These are phyloP conservation scores for Diplogelasinospora grovesii DNA, from an alignment of 495 filamentous ascomycete species.

Conservation along the genomic window DNA sequence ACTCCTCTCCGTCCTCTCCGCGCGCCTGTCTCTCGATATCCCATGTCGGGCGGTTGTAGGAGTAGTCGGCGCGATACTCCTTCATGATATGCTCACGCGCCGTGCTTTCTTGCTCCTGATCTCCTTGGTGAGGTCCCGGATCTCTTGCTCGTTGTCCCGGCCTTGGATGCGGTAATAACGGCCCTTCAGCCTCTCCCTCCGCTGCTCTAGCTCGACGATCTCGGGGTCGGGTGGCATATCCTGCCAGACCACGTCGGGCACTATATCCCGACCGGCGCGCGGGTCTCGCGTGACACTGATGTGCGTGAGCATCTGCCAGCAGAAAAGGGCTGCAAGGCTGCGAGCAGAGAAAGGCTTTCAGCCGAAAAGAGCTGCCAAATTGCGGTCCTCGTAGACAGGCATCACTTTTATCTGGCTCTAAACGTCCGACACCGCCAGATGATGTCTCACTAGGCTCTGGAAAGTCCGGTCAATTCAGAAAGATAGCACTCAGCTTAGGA, in stretches of 20 bases:
- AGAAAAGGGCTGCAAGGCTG: too few species aligned
- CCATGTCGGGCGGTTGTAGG: constrained; percentile 5
- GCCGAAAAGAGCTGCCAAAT: constrained; percentile 12
- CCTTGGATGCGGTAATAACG: constrained; percentile 10
- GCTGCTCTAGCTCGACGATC: constrained; percentile 15
- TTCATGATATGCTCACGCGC: constrained; percentile 3
- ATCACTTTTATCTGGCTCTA: too few species aligned
- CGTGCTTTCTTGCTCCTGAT: constrained; percentile 8
- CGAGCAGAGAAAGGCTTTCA: too few species aligned
- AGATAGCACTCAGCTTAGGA: neutral
- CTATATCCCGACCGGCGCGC: constrained; percentile 12
- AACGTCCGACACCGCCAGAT: too few species aligned
- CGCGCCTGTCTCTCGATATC: constrained; percentile 20
- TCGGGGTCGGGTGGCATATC: constrained; percentile 13
- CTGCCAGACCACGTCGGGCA: constrained; percentile 14
- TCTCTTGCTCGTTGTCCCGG: constrained; percentile 4
- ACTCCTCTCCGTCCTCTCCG: constrained; percentile 2
- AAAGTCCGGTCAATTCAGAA: constrained; percentile 7
- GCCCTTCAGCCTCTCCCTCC: constrained; percentile 13
- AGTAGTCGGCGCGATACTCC: constrained; percentile 17
- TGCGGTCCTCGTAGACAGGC: constrained; percentile 13
- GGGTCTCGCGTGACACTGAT: constrained; percentile 22
- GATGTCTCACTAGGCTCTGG: too few species aligned
- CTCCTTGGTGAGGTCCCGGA: constrained; percentile 1
- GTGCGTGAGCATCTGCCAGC: constrained; percentile 12